Evolutionary conservation across 352 stramenopile species (phyloP).

Genomic region (Detonula confervacea): DNA sequence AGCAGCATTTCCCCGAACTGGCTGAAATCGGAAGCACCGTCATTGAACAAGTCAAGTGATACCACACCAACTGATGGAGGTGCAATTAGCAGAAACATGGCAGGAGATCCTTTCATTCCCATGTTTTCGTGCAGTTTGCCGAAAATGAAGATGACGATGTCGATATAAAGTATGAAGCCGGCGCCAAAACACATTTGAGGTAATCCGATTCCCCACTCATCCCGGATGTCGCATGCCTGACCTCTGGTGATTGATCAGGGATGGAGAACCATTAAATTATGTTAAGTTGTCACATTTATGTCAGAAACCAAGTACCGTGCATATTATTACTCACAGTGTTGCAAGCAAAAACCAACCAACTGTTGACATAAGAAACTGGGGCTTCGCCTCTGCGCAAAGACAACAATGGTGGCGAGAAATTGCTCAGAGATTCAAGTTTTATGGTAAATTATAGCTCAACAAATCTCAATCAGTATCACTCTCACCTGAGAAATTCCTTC

Average conservation of each 20-base stretch:
- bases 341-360: conserved; percentile 52
- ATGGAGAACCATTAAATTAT: too few species aligned
- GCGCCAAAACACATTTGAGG: conserved; percentile 49
- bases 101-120: conserved; percentile 29
- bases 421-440: not conserved
- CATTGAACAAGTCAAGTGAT: conserved; percentile 36
- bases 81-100: conserved; percentile 47
- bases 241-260: not conserved
- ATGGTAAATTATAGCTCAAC: not conserved
- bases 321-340: conserved; percentile 13
- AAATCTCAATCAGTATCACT: too few species aligned
- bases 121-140: conserved; percentile 31
- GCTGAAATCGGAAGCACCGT: conserved; percentile 17
- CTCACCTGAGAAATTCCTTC: conserved; percentile 18
- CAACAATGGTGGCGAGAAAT: not conserved
- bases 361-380: conserved; percentile 54
- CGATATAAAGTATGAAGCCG: conserved; percentile 49
- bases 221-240: conserved; percentile 29
- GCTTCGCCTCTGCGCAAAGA: conserved; percentile 10
- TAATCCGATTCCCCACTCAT: conserved; percentile 38
- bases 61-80: conserved; percentile 36
- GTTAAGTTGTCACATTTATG: too few species aligned
- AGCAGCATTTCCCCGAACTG: conserved; percentile 18
- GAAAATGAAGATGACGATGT: conserved; percentile 45
- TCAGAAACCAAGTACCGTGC: too few species aligned